Percentiles rank a stretch among this genome's conserved stretches.
Conservation (phyloP, 2,329 filamentous ascomycete species). For the Daldinia eschscholtzii region DNA sequence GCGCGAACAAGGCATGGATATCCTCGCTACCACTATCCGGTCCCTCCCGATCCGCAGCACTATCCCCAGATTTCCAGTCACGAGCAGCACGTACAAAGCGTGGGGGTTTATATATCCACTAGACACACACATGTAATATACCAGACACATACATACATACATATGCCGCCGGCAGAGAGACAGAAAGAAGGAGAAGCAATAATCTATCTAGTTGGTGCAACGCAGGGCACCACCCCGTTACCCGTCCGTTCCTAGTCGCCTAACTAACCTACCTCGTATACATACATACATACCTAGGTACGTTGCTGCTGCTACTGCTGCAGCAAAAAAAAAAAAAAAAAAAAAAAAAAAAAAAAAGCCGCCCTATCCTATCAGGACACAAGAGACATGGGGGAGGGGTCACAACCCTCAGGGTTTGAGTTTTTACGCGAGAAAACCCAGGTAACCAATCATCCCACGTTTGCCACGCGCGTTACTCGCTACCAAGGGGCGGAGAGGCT, state of each 20-base stretch:
- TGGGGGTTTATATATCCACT: not conserved
- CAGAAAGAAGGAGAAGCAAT: not conserved
- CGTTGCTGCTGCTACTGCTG: no score
- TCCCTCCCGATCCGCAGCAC: conserved; percentile 21
- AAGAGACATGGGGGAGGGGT: not conserved
- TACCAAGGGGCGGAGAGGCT: not conserved
- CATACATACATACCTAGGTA: no score
- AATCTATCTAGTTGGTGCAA: no score
- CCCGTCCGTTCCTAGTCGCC: conserved; percentile 32
- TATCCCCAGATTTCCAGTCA: conserved; percentile 17
- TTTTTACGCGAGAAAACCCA: not conserved
- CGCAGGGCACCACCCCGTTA: conserved; percentile 5
- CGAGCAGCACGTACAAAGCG: not conserved
- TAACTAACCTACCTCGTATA: conserved; percentile 6
- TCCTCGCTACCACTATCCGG: conserved; percentile 32
- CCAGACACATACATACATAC: not conserved
- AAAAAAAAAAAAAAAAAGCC: no score
- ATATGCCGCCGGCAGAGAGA: not conserved
- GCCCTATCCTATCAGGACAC: not conserved
- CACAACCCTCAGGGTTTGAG: not conserved
- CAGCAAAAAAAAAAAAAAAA: no score
- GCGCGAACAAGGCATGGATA: not conserved
- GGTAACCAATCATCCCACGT: conserved; percentile 3
- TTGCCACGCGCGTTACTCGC: not conserved
- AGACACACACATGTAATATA: not conserved